Base-by-base conservation (phyloP, 2,329 filamentous ascomycete genomes). In the Lachnellula subtilissima region DNA sequence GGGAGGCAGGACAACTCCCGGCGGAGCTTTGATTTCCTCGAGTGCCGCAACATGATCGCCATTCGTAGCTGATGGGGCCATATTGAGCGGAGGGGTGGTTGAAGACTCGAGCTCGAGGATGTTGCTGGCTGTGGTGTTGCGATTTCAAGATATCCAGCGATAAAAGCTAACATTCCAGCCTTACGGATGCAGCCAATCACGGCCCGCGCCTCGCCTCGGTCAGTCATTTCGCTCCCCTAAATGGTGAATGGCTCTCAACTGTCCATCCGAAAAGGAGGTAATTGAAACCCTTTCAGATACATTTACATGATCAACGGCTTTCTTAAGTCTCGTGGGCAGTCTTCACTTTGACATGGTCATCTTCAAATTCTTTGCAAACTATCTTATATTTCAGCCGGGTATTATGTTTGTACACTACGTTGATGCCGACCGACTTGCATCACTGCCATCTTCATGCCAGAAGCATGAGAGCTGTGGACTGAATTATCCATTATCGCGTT, bases 1-100 rank as follows among this genome's bases (percentile, higher is more conserved):
- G 19, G 75, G 94, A 22, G 94, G 94, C 53, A 97, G 81, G 55
- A 97, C 89, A 61, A 96, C 81, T 60, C 91, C 91, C 56, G 86
- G 76, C 3, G 93, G 93, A 36, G 90, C 85, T 72, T 91, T 93
- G 71, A 85, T 82, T 60, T 85, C 82, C 61, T 91, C 83, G 54
- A 86, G 77, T 48, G 72, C 72, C 42, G 76, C 74, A 42, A 76
- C 73, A 62, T 77, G 71, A 71, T 82, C 80, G 64, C 78, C 79
- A 66, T 83, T 83, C 4, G 64, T 61, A 54, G 67, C 65, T 57
- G 67, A 64, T 42, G 69, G 67, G 23, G 67, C 69, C 69, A 71
- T 71, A 8, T 37, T 62, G 50, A 32, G 25, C 46, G 19, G 37
- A 22, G 37, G 46, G 42, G 12, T 5, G 39, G 25, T 40, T 22